Percentiles rank a stretch among this genome's conserved stretches.
Conservation (phyloP, 306 rosid genomes). For the Quercus alba region DNA sequence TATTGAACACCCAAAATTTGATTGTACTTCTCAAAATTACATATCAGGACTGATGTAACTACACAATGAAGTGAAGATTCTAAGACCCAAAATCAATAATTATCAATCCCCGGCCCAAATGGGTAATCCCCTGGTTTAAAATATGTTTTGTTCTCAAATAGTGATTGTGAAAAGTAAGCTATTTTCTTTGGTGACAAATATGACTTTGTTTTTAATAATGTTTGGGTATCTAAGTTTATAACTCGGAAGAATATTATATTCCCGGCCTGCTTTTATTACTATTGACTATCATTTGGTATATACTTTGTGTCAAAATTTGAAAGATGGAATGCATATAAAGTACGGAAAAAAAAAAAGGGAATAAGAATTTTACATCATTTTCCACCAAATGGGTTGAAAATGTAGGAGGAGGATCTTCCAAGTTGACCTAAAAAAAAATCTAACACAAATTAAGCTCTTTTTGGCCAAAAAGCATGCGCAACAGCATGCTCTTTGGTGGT, state of each 20-base stretch:
- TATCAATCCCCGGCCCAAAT: neutral
- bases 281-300: neutral
- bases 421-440: slow-evolving; percentile 1
- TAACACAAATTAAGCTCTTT: neutral
- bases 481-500: slow-evolving; percentile 28
- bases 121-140: no score
- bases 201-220: neutral
- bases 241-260: no score
- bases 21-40: slow-evolving; percentile 7
- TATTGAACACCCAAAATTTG: neutral
- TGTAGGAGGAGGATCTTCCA: neutral
- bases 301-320: neutral
- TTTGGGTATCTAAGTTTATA: neutral
- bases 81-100: neutral
- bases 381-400: slow-evolving; percentile 5
- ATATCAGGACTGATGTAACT: slow-evolving; percentile 24
- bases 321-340: neutral
- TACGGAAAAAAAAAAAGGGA: neutral
- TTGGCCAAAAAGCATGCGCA: slow-evolving; percentile 40
- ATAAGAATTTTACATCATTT: slow-evolving; percentile 2
- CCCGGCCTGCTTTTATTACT: neutral
- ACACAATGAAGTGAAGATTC: slow-evolving; percentile 13
- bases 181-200: neutral
- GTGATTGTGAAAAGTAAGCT: no score
- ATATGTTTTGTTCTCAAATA: no score